Base-by-base conservation (phyloP, 1,284 basidiomycete genomes). In the Heterobasidion annosum region DNA sequence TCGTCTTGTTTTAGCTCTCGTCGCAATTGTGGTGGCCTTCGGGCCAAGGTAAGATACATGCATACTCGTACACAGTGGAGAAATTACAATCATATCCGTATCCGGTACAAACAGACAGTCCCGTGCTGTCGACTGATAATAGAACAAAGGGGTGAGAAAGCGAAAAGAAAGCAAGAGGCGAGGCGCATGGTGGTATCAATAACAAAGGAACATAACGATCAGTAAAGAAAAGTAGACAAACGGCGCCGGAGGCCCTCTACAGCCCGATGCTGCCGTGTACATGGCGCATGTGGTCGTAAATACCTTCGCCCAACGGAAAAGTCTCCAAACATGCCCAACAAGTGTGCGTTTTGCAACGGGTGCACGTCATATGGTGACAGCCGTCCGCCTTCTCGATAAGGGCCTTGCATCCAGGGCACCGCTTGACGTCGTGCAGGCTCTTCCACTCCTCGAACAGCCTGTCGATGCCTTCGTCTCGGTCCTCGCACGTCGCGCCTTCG, bases 311-410 rank as follows among this genome's bases (percentile, higher is more conserved):
- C 32, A 70, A 68, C 0, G 77, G 72, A 66, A 89, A 89, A 34
- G 82, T 85, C 64, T 74, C 67, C 63, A 85, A 62, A 64, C 87
- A 90, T 15, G 79, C 78, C 88, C 88, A 90, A 58, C 87, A 90
- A 2, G 82, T 84, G 63, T 90, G 87, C 1, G 83, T 81, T 60
- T 78, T 75, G 64, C 87, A 90, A 34, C 76, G 73, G 0, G 73
- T 73, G 66, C 87, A 90, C 34, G 77, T 82, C 75, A 90, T 81
- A 64, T 90, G 88, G 66, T 89, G 84, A 67, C 87, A 90, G 0
- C 87, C 87, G 58, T 82, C 84, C 34, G 69, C 71, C 46, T 81
- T 78, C 66, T 89, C 85, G 61, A 90, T 89, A 6, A 74, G 72
- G 2, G 76, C 74, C 54, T 76, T 76, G 70, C 87, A 90, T 0